These are phyloP conservation scores for Auxenochlorella protothecoides DNA, from an alignment of 139 green algal genomes.

Conservation along the genomic window DNA sequence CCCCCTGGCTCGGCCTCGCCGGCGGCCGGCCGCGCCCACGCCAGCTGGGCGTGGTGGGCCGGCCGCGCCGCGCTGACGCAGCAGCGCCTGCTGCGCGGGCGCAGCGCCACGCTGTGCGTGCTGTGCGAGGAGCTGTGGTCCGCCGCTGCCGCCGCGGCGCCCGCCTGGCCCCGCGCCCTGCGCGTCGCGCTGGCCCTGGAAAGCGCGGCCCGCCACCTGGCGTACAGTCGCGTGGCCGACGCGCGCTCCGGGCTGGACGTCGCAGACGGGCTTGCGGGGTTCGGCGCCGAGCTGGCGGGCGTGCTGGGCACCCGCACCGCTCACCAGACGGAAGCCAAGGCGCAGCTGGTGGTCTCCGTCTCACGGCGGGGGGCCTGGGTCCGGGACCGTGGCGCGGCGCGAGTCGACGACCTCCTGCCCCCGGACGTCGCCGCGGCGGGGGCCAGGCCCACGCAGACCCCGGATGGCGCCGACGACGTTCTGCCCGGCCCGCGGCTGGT, in stretches of 20 bases:
- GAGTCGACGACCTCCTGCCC: too few relatives aligned
- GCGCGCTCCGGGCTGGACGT: neutral
- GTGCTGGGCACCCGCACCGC: conserved; percentile 71
- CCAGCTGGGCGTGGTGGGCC: conserved; percentile 56
- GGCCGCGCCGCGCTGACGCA: conserved; percentile 32
- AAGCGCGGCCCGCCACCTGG: too few relatives aligned
- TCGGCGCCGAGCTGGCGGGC: conserved; percentile 26
- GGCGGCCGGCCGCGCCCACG: neutral
- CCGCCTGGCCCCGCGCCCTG: neutral
- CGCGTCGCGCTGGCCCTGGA: neutral
- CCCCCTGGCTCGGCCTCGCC: conserved; percentile 11
- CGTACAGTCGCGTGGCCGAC: neutral
- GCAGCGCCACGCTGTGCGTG: conserved; percentile 32
- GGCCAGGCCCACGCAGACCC: conserved; percentile 11
- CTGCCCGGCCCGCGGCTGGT: conserved; percentile 36
- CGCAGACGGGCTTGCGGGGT: neutral
- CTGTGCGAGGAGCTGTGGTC: conserved; percentile 7
- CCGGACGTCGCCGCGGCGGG: conserved; percentile 1
- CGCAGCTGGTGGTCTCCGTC: conserved; percentile 58
- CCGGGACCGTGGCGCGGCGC: neutral
- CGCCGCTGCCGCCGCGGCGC: neutral
- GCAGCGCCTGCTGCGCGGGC: conserved; percentile 47
- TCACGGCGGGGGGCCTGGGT: neutral
- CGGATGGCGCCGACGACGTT: conserved; percentile 23
- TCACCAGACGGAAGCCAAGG: conserved; percentile 76